Percentiles rank a stretch among this genome's conserved stretches.
Evolutionary conservation across 2,329 filamentous ascomycete species (phyloP).

Genomic region (Fusarium nodosum): DNA sequence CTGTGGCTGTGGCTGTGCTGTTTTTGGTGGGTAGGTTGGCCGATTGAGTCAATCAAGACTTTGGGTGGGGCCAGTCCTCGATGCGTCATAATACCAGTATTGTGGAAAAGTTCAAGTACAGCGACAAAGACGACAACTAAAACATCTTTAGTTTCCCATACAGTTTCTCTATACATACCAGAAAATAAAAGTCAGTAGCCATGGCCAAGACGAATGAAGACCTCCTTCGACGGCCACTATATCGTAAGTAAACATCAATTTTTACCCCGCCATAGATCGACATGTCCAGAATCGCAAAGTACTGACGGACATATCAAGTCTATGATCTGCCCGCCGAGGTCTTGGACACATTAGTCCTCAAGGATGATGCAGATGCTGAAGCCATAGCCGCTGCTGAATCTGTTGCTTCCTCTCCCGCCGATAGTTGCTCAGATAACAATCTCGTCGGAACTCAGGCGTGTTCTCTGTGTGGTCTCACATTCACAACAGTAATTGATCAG

Average conservation of each 20-base stretch:
- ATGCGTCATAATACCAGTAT: not conserved
- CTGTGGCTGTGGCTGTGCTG: not conserved
- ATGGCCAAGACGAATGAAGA: conserved; percentile 62
- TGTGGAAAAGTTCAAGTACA: conserved; percentile 35
- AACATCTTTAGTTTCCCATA: not conserved
- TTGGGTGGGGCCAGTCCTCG: conserved; percentile 14
- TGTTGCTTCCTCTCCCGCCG: conserved; percentile 43
- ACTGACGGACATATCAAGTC: conserved; percentile 63
- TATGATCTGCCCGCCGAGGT: conserved; percentile 86
- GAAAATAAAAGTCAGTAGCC: not conserved
- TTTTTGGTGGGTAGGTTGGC: conserved; percentile 15
- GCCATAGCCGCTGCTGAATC: conserved; percentile 40
- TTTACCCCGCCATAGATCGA: conserved; percentile 28
- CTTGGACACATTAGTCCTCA: conserved; percentile 73
- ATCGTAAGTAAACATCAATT: conserved; percentile 55
- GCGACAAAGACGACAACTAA: conserved; percentile 17
- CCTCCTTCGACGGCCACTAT: conserved; percentile 65
- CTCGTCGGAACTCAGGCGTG: conserved; percentile 79
- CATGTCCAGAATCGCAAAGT: conserved; percentile 12
- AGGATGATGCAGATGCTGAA: conserved; percentile 52
- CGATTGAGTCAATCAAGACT: conserved; percentile 47
- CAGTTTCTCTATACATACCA: not conserved
- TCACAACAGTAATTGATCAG: conserved; percentile 82
- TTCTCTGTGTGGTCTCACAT: conserved; percentile 81
- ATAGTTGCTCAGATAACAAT: conserved; percentile 54